Conservation (phyloP, 805 yeast genomes). For the Candida pseudoglaebosa region DNA sequence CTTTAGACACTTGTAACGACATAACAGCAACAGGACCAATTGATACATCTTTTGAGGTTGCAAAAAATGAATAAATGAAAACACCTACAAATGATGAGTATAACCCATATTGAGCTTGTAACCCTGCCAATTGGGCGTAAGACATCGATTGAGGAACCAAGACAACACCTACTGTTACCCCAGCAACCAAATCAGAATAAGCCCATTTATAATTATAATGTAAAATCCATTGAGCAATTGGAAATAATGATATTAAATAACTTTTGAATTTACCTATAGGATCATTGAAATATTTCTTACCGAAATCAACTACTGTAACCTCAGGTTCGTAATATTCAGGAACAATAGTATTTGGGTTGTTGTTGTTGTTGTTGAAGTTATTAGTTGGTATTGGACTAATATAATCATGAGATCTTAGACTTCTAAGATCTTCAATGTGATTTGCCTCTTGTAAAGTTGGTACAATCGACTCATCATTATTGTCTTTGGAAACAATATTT, state of each 20-base stretch:
- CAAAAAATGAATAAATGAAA: constrained; percentile 81
- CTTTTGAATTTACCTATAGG: constrained; percentile 38
- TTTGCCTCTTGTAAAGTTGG: constrained; percentile 16
- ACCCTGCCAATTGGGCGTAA: constrained; percentile 81
- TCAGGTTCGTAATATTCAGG: constrained; percentile 35
- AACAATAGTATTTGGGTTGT: constrained; percentile 17
- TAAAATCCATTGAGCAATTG: constrained; percentile 78
- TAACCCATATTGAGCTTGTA: constrained; percentile 79
- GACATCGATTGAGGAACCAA: constrained; percentile 96
- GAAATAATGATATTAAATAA: constrained; percentile 67
- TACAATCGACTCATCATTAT: constrained; percentile 16
- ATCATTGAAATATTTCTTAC: constrained; percentile 21
- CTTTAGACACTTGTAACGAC: constrained; percentile 82
- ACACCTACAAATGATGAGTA: constrained; percentile 93
- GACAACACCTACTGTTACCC: constrained; percentile 89
- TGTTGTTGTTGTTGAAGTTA: background rate
- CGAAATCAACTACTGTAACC: constrained; percentile 33
- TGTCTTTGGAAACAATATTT: constrained; percentile 7
- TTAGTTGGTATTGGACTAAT: background rate
- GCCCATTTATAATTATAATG: constrained; percentile 81
- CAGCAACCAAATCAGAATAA: constrained; percentile 81
- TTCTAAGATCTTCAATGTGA: constrained; percentile 3
- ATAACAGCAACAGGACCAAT: constrained; percentile 97
- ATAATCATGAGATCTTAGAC: constrained; percentile 15
- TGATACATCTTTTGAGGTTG: constrained; percentile 92